These are phyloP conservation scores for Fonsecaea monophora DNA, from an alignment of 2,329 filamentous ascomycete species.

Conservation along the genomic window DNA sequence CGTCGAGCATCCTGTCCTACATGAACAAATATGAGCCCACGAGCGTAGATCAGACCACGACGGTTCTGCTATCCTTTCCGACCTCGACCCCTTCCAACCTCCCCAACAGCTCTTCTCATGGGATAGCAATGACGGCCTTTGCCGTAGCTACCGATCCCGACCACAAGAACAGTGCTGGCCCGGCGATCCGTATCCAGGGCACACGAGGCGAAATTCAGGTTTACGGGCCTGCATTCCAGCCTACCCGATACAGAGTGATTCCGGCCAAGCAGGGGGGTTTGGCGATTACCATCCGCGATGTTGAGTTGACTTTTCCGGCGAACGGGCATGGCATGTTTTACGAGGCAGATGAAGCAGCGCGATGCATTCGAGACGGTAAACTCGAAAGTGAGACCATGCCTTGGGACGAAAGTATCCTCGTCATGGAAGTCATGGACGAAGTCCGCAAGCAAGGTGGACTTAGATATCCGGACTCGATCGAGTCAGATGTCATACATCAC, in stretches of 20 bases:
- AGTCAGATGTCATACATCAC: slow-evolving; percentile 12
- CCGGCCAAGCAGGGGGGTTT: slow-evolving; percentile 66
- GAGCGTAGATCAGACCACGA: slow-evolving; percentile 41
- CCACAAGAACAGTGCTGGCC: slow-evolving; percentile 33
- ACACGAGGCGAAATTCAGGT: slow-evolving; percentile 40
- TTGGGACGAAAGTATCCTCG: slow-evolving; percentile 76
- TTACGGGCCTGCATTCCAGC: slow-evolving; percentile 41
- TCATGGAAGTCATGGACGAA: slow-evolving; percentile 83
- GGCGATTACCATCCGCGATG: slow-evolving; percentile 52
- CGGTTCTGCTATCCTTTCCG: slow-evolving; percentile 33
- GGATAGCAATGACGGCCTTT: slow-evolving; percentile 39
- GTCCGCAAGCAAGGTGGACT: slow-evolving; percentile 67
- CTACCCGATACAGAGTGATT: slow-evolving; percentile 69
- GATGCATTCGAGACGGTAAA: slow-evolving; percentile 76
- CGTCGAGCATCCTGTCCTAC: slow-evolving; percentile 47
- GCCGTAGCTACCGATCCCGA: slow-evolving; percentile 37
- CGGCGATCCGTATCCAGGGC: slow-evolving; percentile 40
- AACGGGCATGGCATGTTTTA: slow-evolving; percentile 25
- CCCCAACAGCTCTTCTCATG: slow-evolving; percentile 66
- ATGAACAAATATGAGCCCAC: slow-evolving; percentile 55
- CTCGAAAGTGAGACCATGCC: slow-evolving; percentile 81
- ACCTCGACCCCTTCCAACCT: slow-evolving; percentile 58
- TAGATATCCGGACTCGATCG: slow-evolving; percentile 57
- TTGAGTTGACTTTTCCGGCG: slow-evolving; percentile 72
- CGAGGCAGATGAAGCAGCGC: slow-evolving; percentile 77